Percentiles rank a stretch among this genome's conserved stretches.
These are phyloP conservation scores for Aspergillus carbonarius DNA, from an alignment of 2,329 filamentous ascomycete species.

Conservation along the genomic window DNA sequence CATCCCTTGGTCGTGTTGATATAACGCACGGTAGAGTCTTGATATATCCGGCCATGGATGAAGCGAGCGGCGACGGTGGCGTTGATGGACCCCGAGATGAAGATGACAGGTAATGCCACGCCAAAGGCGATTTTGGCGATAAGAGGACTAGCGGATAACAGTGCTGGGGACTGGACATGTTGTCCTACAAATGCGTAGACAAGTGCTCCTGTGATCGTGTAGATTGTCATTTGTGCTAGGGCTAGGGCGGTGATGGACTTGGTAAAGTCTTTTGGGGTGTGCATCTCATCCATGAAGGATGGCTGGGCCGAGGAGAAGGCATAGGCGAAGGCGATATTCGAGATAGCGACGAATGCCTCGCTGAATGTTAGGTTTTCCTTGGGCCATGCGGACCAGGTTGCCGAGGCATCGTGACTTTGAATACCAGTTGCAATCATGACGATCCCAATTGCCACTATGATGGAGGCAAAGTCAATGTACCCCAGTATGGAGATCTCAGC, in stretches of 20 bases:
- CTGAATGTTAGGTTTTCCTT: no score
- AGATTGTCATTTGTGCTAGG: constrained; percentile 1
- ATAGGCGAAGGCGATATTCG: constrained; percentile 25
- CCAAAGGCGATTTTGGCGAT: constrained; percentile 5
- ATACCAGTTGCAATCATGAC: no score
- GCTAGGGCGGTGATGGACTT: constrained; percentile 5
- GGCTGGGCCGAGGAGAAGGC: constrained; percentile 30
- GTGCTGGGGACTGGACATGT: constrained; percentile 27
- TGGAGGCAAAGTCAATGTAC: no score
- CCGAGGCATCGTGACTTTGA: no score
- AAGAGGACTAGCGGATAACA: constrained; percentile 22
- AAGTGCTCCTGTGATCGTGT: constrained; percentile 8
- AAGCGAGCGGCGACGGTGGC: background rate
- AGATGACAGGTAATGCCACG: constrained; percentile 8
- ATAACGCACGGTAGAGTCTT: no score
- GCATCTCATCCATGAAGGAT: constrained; percentile 7
- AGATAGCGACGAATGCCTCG: no score
- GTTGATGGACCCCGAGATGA: constrained; percentile 10
- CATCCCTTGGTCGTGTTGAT: constrained; percentile 7
- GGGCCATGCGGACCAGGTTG: no score
- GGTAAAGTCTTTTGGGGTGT: constrained; percentile 2
- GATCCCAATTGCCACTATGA: no score
- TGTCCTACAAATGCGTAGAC: constrained; percentile 29
- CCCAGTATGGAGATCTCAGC: no score
- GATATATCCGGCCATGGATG: constrained; percentile 12